Percentiles rank a stretch among this genome's conserved stretches.
phyloP scores from a whole-genome alignment of 169 alveolate genomes.

The Plasmodium cynomolgi region DNA sequence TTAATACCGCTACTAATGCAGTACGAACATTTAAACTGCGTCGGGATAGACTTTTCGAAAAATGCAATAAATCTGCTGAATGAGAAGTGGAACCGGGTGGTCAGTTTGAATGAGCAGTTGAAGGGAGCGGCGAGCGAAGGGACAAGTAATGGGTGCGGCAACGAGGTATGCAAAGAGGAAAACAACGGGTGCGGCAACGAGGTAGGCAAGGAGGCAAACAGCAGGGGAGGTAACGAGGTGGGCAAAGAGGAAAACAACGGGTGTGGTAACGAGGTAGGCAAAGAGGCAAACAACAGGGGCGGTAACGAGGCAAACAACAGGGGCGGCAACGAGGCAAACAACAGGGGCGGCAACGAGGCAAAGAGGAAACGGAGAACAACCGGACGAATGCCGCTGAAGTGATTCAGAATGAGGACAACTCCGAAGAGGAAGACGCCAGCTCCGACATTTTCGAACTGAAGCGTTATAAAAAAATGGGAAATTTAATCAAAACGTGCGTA shows the following conservation, averaged over 20 bases:
- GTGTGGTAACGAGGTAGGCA: background rate
- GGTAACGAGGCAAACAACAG: background rate
- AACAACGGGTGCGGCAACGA: too few species aligned
- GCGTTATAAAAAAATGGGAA: conserved; percentile 56
- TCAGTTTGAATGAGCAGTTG: conserved; percentile 6
- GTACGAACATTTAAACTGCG: conserved; percentile 81
- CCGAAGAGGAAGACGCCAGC: background rate
- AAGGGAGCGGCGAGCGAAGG: conserved; percentile 73
- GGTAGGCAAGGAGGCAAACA: too few species aligned
- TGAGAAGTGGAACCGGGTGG: conserved; percentile 75
- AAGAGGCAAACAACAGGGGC: background rate
- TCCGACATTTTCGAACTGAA: conserved; percentile 20
- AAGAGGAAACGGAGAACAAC: background rate
- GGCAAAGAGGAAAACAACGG: conserved; percentile 33
- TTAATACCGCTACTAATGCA: conserved; percentile 89
- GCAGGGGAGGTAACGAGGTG: too few species aligned
- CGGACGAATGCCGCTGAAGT: background rate
- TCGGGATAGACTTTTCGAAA: conserved; percentile 93
- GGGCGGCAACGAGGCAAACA: background rate
- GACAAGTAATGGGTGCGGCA: background rate
- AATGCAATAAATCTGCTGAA: conserved; percentile 90
- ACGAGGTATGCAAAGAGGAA: too few species aligned
- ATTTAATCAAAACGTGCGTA: conserved; percentile 73
- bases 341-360: background rate
- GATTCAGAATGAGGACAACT: background rate